A percentile compares a stretch with the other conserved stretches of the same genome.
Evolutionary conservation across 139 green algal species (phyloP).

Genomic region (Ostreobium quekettii): DNA sequence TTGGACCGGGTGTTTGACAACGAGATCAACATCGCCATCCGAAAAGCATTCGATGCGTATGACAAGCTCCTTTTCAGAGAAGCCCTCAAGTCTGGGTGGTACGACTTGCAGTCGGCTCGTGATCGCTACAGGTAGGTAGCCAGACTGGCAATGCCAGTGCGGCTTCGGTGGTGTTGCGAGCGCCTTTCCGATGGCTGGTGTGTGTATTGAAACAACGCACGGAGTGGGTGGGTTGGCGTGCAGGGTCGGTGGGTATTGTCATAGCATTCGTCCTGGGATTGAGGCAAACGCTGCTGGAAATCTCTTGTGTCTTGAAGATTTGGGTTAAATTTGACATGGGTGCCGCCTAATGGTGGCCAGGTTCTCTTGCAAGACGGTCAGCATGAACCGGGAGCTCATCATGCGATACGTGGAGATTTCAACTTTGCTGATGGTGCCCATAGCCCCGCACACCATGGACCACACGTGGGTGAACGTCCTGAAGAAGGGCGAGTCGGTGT

Average conservation of each 20-base stretch:
- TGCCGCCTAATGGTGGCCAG: conserved; percentile 27
- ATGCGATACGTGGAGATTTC: conserved; percentile 71
- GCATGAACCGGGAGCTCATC: conserved; percentile 71
- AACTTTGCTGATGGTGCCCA: conserved; percentile 72
- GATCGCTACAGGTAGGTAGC: conserved; percentile 75
- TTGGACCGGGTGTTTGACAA: conserved; percentile 88
- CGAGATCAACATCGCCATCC: conserved; percentile 76
- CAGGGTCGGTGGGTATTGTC: no score
- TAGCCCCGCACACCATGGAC: conserved; percentile 88
- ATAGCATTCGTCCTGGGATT: no score
- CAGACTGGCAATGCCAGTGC: no score
- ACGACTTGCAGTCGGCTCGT: conserved; percentile 75
- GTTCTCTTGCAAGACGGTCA: conserved; percentile 58
- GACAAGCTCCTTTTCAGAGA: conserved; percentile 90
- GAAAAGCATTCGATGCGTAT: conserved; percentile 48
- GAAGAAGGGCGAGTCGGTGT: conserved; percentile 35
- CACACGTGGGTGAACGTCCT: conserved; percentile 84
- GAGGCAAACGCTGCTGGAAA: no score
- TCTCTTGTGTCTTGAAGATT: no score
- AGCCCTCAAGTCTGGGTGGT: conserved; percentile 81
- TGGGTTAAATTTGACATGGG: no score
- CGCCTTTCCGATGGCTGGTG: no score
- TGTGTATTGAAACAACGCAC: no score
- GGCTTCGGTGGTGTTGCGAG: no score
- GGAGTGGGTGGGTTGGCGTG: no score